Evolutionary conservation across 768 basidiomycete species (phyloP).

Genomic region (Coprinopsis sp.): DNA sequence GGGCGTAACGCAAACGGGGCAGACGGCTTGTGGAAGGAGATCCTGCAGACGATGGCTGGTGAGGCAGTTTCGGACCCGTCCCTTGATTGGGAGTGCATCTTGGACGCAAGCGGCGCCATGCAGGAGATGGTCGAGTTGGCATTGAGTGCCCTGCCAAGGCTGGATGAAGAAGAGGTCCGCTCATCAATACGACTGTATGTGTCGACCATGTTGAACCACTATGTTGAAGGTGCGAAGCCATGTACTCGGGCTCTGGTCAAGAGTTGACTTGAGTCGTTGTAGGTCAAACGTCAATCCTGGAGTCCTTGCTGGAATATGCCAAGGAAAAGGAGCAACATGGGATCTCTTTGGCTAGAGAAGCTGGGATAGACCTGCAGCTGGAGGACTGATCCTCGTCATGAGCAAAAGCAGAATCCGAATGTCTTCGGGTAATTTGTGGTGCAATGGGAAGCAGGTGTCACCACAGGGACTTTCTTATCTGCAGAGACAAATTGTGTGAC

Average conservation of each 20-base stretch:
- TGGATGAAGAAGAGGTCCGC: slow-evolving; percentile 17
- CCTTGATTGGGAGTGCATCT: slow-evolving; percentile 51
- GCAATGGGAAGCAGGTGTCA: too few relatives aligned
- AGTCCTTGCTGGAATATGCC: slow-evolving; percentile 48
- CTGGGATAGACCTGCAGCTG: slow-evolving; percentile 52
- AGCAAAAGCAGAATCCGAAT: too few relatives aligned
- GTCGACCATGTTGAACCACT: slow-evolving; percentile 58
- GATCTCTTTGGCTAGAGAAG: slow-evolving; percentile 41
- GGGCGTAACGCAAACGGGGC: slow-evolving; percentile 52
- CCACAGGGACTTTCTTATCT: too few relatives aligned
- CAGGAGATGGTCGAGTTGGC: slow-evolving; percentile 60
- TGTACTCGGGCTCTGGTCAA: background rate
- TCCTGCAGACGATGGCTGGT: slow-evolving; percentile 30
- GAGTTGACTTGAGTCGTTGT: background rate
- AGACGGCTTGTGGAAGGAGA: slow-evolving; percentile 57
- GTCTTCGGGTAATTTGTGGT: too few relatives aligned
- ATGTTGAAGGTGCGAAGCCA: slow-evolving; percentile 51
- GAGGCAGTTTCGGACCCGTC: slow-evolving; percentile 18
- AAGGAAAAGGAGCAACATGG: slow-evolving; percentile 42
- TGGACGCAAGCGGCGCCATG: slow-evolving; percentile 64
- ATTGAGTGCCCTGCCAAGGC: slow-evolving; percentile 43
- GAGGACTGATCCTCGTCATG: too few relatives aligned
- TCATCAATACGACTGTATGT: slow-evolving; percentile 50
- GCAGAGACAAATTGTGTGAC: too few relatives aligned
- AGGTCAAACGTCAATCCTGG: slow-evolving; percentile 57